Conservation (phyloP, 805 yeast genomes). For the Debaryomyces castellii region DNA sequence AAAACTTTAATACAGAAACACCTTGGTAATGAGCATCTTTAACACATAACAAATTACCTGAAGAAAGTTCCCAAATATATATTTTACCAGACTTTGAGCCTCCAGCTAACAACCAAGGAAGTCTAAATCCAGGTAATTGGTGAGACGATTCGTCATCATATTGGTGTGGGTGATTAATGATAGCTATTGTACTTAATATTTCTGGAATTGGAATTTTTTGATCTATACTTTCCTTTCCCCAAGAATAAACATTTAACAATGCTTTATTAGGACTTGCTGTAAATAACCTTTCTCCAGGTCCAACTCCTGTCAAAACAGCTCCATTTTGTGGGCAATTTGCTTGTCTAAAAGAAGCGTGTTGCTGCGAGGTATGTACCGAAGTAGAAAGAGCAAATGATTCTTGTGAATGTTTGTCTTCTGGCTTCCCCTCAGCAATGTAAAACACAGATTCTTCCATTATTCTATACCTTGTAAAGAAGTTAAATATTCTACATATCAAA, state of each 20-base stretch:
- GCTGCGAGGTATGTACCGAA: slow-evolving; percentile 48
- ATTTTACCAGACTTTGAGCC: slow-evolving; percentile 76
- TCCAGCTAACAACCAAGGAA: slow-evolving; percentile 69
- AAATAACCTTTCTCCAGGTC: slow-evolving; percentile 52
- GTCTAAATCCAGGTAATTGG: slow-evolving; percentile 41
- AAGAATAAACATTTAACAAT: slow-evolving; percentile 65
- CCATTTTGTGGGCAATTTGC: slow-evolving; percentile 49
- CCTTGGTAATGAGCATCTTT: slow-evolving; percentile 85
- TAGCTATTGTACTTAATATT: slow-evolving; percentile 56
- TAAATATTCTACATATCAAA: background rate
- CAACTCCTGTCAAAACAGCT: slow-evolving; percentile 46
- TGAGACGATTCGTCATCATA: slow-evolving; percentile 3
- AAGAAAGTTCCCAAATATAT: slow-evolving; percentile 80
- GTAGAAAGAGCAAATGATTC: slow-evolving; percentile 41
- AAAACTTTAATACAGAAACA: slow-evolving; percentile 57
- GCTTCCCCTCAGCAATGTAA: slow-evolving; percentile 45
- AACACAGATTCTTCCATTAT: slow-evolving; percentile 52
- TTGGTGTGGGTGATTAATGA: slow-evolving; percentile 36
- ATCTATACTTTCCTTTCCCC: slow-evolving; percentile 71
- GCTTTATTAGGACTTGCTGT: slow-evolving; percentile 74
- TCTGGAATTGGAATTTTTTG: slow-evolving; percentile 87
- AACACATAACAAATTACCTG: slow-evolving; percentile 72
- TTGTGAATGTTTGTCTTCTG: slow-evolving; percentile 44
- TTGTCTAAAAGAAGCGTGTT: slow-evolving; percentile 51
- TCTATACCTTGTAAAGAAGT: background rate